These are phyloP conservation scores for Xylaria sp. DNA, from an alignment of 2,329 filamentous ascomycete species.

Conservation along the genomic window DNA sequence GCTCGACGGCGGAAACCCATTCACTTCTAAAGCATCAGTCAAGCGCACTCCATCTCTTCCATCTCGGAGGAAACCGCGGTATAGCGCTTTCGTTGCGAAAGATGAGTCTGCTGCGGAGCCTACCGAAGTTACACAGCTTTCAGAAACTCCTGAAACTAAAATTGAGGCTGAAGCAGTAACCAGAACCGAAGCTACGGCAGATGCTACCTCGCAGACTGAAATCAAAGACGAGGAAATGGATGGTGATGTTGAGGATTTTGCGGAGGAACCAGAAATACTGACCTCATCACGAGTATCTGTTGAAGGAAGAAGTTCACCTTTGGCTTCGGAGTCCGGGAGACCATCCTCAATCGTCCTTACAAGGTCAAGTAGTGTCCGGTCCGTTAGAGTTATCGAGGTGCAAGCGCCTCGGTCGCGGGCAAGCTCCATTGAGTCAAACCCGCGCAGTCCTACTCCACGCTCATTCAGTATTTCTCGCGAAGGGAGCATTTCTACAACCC, in stretches of 20 bases:
- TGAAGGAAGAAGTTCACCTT: constrained; percentile 62
- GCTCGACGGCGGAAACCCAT: constrained; percentile 50
- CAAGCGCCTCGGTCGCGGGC: constrained; percentile 63
- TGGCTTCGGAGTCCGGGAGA: constrained; percentile 59
- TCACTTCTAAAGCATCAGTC: constrained; percentile 51
- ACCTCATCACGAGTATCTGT: constrained; percentile 68
- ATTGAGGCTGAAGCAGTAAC: constrained; percentile 18
- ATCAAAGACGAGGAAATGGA: constrained; percentile 45
- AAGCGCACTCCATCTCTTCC: constrained; percentile 46
- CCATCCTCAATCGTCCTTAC: constrained; percentile 54
- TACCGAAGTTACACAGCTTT: constrained; percentile 5
- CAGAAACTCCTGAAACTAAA: constrained; percentile 14
- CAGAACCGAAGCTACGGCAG: constrained; percentile 15
- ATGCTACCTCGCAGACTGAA: constrained; percentile 33
- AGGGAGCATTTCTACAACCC: constrained; percentile 54
- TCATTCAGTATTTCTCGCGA: constrained; percentile 55
- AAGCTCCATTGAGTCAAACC: constrained; percentile 59
- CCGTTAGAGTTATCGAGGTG: constrained; percentile 69
- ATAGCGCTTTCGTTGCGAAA: constrained; percentile 16
- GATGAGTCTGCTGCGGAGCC: not conserved
- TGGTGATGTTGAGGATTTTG: constrained; percentile 62
- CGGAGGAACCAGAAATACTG: constrained; percentile 69
- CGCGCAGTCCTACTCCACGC: constrained; percentile 47
- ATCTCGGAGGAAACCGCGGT: constrained; percentile 40
- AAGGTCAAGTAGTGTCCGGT: constrained; percentile 63